phyloP scores from a whole-genome alignment of 371 early-diverging fungal species.

The Lichtheimia ramosa region DNA sequence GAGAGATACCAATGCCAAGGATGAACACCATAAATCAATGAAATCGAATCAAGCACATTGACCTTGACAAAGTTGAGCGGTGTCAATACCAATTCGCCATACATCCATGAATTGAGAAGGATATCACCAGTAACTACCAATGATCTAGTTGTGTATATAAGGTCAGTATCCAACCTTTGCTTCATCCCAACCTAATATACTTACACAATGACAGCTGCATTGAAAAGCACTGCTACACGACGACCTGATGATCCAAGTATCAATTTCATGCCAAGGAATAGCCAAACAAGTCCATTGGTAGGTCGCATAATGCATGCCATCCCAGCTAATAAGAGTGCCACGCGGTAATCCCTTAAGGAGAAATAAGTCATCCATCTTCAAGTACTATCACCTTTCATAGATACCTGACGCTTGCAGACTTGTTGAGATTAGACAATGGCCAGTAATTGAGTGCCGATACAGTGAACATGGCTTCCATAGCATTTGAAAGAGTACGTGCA shows the following conservation, averaged over 20 bases:
- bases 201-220: conserved; percentile 38
- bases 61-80: conserved; percentile 75
- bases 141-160: conserved; percentile 3
- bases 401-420: not conserved
- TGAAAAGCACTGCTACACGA: conserved; percentile 17
- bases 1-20: conserved; percentile 90
- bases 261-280: conserved; percentile 65
- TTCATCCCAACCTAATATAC: not conserved
- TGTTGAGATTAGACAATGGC: conserved; percentile 44
- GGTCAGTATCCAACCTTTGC: too few relatives aligned
- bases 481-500: conserved; percentile 75
- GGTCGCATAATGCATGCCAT: conserved; percentile 83
- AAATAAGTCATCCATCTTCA: not conserved
- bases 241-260: conserved; percentile 22
- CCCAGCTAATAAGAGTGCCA: conserved; percentile 68
- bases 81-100: conserved; percentile 51
- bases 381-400: not conserved
- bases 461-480: conserved; percentile 68
- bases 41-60: conserved; percentile 78
- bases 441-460: conserved; percentile 73
- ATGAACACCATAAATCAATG: conserved; percentile 86
- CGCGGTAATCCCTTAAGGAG: conserved; percentile 31
- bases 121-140: conserved; percentile 48
- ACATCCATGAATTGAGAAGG: conserved; percentile 57
- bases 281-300: conserved; percentile 84